These are phyloP conservation scores for Hyphopichia burtonii DNA, from an alignment of 1,139 yeast species.

Conservation along the genomic window DNA sequence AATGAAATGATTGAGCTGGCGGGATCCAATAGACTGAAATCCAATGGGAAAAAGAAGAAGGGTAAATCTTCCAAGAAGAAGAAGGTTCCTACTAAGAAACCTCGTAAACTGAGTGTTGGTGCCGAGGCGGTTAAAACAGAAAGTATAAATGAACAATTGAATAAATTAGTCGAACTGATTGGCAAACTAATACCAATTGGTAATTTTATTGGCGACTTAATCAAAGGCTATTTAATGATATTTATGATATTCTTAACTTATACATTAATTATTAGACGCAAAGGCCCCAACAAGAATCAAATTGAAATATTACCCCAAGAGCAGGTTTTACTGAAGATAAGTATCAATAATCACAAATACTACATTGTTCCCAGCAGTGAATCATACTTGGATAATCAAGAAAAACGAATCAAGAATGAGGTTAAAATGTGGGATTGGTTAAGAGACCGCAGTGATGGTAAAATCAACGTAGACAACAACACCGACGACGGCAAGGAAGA, in stretches of 20 bases:
- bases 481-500: conserved; percentile 8
- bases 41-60: conserved; percentile 11
- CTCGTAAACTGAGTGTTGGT: conserved; percentile 12
- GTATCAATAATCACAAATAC: conserved; percentile 43
- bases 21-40: conserved; percentile 5
- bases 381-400: conserved; percentile 33
- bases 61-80: conserved; percentile 21
- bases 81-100: conserved; percentile 15
- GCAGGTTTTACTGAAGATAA: conserved; percentile 20
- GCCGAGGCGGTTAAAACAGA: no score
- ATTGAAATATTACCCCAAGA: conserved; percentile 7
- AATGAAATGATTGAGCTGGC: conserved; percentile 39
- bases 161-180: conserved; percentile 24
- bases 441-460: conserved; percentile 46
- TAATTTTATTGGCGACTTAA: conserved; percentile 20
- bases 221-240: conserved; percentile 23
- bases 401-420: conserved; percentile 50
- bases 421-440: conserved; percentile 82
- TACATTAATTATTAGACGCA: background rate
- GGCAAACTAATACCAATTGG: conserved; percentile 28
- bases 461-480: conserved; percentile 11
- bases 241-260: conserved; percentile 7
- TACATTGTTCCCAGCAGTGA: conserved; percentile 48
- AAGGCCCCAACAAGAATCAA: conserved; percentile 4
- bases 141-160: no score